These are phyloP conservation scores for Syzygium syzygioides DNA, from an alignment of 441 rosid genomes.

Conservation along the genomic window DNA sequence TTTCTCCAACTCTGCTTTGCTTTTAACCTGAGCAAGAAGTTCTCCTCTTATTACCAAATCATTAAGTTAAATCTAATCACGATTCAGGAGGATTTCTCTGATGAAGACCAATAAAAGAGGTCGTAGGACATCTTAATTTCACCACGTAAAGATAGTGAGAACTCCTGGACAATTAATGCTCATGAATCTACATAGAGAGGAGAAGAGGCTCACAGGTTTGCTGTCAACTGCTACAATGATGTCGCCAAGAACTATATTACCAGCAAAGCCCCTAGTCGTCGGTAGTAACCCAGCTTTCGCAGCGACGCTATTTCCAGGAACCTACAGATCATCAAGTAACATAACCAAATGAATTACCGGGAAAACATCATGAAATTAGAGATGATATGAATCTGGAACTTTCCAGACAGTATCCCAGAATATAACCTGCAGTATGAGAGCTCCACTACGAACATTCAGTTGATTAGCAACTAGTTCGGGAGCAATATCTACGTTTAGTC, in stretches of 20 bases:
- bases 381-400: neutral
- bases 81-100: neutral
- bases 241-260: conserved; percentile 84
- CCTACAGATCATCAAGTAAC: conserved; percentile 23
- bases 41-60: neutral
- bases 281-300: conserved; percentile 75
- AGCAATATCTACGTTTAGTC: conserved; percentile 78
- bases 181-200: neutral
- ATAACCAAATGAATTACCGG: neutral
- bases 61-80: neutral
- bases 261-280: conserved; percentile 81
- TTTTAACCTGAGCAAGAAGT: conserved; percentile 51
- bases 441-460: conserved; percentile 87
- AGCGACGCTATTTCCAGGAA: conserved; percentile 63
- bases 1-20: conserved; percentile 70
- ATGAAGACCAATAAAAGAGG: neutral
- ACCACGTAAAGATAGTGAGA: neutral
- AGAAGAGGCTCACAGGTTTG: conserved; percentile 44
- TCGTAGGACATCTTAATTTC: neutral
- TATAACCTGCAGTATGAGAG: conserved; percentile 74
- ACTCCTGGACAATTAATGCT: neutral
- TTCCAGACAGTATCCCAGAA: neutral
- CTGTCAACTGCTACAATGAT: conserved; percentile 65
- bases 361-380: neutral
- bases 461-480: conserved; percentile 85